Percentiles rank a stretch among this genome's conserved stretches.
Evolutionary conservation across 805 yeast genomes (phyloP).

Genomic region (Candida ascalaphidarum): DNA sequence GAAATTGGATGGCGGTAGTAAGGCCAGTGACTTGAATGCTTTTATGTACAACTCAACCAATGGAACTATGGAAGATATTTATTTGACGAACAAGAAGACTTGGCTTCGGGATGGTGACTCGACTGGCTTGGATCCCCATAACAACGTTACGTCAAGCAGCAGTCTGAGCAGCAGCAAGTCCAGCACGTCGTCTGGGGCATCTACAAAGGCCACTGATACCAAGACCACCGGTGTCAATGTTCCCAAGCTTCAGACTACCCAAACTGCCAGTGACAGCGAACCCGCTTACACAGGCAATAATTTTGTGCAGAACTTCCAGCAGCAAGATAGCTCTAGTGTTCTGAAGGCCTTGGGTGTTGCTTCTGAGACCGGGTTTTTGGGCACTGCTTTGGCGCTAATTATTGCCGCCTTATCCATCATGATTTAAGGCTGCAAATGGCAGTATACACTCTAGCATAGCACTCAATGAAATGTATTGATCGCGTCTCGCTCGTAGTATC

Average conservation of each 20-base stretch:
- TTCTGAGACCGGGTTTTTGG: too few species aligned
- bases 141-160: too few species aligned
- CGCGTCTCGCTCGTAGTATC: too few species aligned
- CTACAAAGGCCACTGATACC: not conserved
- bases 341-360: too few species aligned
- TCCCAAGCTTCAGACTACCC: too few species aligned
- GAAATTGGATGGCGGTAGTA: slow-evolving; percentile 26
- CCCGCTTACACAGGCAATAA: slow-evolving; percentile 8
- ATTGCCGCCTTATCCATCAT: too few species aligned
- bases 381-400: too few species aligned
- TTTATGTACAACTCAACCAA: slow-evolving; percentile 38
- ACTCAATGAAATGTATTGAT: too few species aligned
- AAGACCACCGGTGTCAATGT: slow-evolving; percentile 1
- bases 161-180: too few species aligned
- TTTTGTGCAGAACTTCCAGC: slow-evolving; percentile 23
- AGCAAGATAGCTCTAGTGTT: slow-evolving; percentile 5
- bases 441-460: too few species aligned
- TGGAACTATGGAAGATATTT: slow-evolving; percentile 27
- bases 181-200: slow-evolving; percentile 1
- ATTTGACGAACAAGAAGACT: slow-evolving; percentile 56
- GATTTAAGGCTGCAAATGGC: too few species aligned
- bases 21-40: slow-evolving; percentile 20
- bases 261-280: slow-evolving; percentile 5
- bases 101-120: slow-evolving; percentile 52
- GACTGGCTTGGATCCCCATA: slow-evolving; percentile 56